A percentile compares a stretch with the other conserved stretches of the same genome.
phyloP scores from a whole-genome alignment of 1,284 basidiomycete genomes.

The Cryptococcus floricola region DNA sequence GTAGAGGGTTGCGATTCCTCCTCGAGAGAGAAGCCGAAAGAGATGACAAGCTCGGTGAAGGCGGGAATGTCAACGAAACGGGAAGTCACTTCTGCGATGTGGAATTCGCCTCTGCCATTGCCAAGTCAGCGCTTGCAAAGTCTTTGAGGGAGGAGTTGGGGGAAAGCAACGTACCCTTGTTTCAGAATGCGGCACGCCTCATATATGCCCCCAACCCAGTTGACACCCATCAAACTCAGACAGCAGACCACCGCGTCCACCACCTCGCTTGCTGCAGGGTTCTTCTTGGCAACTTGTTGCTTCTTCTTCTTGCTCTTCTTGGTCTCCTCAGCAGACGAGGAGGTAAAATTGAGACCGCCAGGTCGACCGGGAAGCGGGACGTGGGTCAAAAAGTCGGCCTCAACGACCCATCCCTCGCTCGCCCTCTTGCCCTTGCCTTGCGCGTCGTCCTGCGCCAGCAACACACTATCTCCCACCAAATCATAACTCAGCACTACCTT shows the following conservation, averaged over 20 bases:
- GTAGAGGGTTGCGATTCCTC: conserved; percentile 69
- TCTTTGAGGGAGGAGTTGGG: not conserved
- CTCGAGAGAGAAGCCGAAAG: conserved; percentile 74
- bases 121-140: not conserved
- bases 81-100: conserved; percentile 93
- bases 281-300: conserved; percentile 8
- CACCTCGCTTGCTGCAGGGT: conserved; percentile 51
- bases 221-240: conserved; percentile 92
- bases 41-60: conserved; percentile 68
- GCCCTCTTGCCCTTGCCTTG: conserved; percentile 48
- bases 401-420: conserved; percentile 68
- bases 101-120: conserved; percentile 68
- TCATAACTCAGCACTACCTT: conserved; percentile 74
- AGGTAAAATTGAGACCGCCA: conserved; percentile 25
- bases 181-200: conserved; percentile 86
- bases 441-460: conserved; percentile 4
- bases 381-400: conserved; percentile 69
- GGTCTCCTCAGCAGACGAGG: not conserved
- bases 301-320: conserved; percentile 46
- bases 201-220: conserved; percentile 85
- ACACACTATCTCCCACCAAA: conserved; percentile 61
- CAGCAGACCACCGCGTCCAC: conserved; percentile 92
- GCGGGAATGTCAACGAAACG: conserved; percentile 69
- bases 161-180: conserved; percentile 59
- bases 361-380: conserved; percentile 79